Percentiles rank a stretch among this genome's conserved stretches.
Conservation (phyloP, 1,284 basidiomycete genomes). For the Ustilago shanxiensis region DNA sequence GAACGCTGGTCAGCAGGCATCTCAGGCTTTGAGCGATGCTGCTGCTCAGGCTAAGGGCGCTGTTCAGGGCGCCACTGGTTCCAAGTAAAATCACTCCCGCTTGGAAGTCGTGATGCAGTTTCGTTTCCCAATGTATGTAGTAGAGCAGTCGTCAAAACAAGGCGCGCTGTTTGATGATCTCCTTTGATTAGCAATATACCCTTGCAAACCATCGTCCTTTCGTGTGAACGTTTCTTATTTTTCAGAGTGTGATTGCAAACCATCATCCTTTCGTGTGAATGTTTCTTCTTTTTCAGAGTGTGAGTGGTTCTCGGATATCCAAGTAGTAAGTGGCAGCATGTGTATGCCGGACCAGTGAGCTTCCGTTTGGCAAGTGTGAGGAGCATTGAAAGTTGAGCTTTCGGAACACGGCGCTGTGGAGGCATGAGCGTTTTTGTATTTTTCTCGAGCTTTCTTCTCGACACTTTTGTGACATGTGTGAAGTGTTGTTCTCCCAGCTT, state of each 20-base stretch:
- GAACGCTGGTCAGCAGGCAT: conserved; percentile 32
- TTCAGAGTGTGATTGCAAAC: no score
- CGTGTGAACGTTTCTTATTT: neutral
- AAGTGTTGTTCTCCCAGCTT: conserved; percentile 7
- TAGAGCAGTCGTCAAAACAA: neutral
- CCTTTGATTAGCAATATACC: conserved; percentile 38
- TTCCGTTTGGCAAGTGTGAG: no score
- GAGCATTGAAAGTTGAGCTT: neutral
- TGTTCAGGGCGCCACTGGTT: conserved; percentile 35
- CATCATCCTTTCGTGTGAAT: no score
- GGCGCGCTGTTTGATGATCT: neutral
- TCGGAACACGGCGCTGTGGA: conserved; percentile 15
- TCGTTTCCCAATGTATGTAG: conserved; percentile 8
- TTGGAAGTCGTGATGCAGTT: neutral
- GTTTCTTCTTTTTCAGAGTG: no score
- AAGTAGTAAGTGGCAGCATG: no score
- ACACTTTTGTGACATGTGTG: neutral
- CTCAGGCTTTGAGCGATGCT: conserved; percentile 50
- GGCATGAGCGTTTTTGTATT: conserved; percentile 11
- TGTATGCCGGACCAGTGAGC: no score
- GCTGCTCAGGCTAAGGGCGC: conserved; percentile 51
- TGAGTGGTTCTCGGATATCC: no score
- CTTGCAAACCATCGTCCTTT: conserved; percentile 19
- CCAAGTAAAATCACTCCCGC: conserved; percentile 26
- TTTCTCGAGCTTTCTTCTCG: no score